Conservation (phyloP, 768 basidiomycete species). For the Pulveroboletus sp. region DNA sequence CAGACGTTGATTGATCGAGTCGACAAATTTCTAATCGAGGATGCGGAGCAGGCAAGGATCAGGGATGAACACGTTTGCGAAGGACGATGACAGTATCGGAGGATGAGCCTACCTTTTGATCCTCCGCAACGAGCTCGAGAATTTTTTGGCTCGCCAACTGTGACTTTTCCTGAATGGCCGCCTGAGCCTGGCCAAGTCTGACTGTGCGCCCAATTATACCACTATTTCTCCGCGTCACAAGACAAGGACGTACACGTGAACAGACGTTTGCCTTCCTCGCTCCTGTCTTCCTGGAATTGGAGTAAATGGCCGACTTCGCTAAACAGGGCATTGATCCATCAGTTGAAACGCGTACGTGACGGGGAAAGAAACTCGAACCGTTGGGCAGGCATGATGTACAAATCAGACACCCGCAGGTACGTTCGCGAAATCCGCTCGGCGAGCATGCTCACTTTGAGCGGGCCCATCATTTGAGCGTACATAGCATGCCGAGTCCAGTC, state of each 20-base stretch:
- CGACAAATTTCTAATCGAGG: constrained; percentile 6
- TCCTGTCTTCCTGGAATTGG: constrained; percentile 19
- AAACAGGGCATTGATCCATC: not conserved
- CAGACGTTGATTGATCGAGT: constrained; percentile 13
- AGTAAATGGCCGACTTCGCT: constrained; percentile 18
- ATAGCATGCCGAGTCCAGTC: constrained; percentile 18
- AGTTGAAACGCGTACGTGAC: not conserved
- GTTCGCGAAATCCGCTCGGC: constrained; percentile 17
- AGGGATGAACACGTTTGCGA: not conserved
- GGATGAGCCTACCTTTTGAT: constrained; percentile 7
- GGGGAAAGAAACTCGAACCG: constrained; percentile 6
- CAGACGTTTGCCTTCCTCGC: constrained; percentile 13
- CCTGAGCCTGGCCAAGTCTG: constrained; percentile 13
- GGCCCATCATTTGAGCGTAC: constrained; percentile 22
- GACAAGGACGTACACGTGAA: constrained; percentile 7
- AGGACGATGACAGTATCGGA: not conserved
- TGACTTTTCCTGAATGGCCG: constrained; percentile 16
- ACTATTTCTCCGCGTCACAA: no score
- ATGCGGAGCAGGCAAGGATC: no score
- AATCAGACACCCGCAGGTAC: constrained; percentile 17
- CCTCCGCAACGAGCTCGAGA: constrained; percentile 13
- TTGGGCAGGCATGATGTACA: constrained; percentile 22
- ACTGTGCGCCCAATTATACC: not conserved
- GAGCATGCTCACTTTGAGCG: constrained; percentile 24
- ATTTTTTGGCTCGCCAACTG: constrained; percentile 12